phyloP scores from a whole-genome alignment of 345 rosid genomes.

The Psidium guajava region DNA sequence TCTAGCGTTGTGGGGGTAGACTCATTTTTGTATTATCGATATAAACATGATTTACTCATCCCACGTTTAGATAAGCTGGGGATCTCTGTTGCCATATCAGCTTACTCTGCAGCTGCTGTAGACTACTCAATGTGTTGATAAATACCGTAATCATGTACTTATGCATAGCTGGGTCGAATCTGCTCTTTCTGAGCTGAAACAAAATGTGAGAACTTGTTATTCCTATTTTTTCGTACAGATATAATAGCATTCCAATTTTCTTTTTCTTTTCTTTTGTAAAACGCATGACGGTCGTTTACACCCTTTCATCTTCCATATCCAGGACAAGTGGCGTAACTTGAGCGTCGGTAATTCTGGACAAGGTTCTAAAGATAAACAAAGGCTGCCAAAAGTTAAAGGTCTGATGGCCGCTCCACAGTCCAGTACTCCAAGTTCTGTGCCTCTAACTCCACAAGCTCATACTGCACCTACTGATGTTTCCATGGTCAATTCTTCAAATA shows the following conservation, averaged over 20 bases:
- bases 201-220: not conserved
- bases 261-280: not conserved
- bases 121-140: not conserved
- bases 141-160: not conserved
- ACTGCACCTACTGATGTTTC: slow-evolving; percentile 19
- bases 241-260: not conserved
- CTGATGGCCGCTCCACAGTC: slow-evolving; percentile 1
- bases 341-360: slow-evolving; percentile 30
- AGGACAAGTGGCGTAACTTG: slow-evolving; percentile 89
- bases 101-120: not conserved
- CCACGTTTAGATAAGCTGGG: not conserved
- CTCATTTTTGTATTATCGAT: not conserved
- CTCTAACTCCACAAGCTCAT: slow-evolving; percentile 19
- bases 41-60: not conserved
- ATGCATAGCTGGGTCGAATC: not conserved
- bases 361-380: slow-evolving; percentile 47
- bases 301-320: not conserved
- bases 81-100: not conserved
- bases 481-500: slow-evolving; percentile 13
- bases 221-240: not conserved
- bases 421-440: slow-evolving; percentile 11
- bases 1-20: not conserved
- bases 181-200: not conserved
- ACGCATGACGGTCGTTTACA: not conserved
- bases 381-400: slow-evolving; percentile 29